Evolutionary conservation across 345 rosid genomes (phyloP).

Genomic region (Melastoma malabathricum): DNA sequence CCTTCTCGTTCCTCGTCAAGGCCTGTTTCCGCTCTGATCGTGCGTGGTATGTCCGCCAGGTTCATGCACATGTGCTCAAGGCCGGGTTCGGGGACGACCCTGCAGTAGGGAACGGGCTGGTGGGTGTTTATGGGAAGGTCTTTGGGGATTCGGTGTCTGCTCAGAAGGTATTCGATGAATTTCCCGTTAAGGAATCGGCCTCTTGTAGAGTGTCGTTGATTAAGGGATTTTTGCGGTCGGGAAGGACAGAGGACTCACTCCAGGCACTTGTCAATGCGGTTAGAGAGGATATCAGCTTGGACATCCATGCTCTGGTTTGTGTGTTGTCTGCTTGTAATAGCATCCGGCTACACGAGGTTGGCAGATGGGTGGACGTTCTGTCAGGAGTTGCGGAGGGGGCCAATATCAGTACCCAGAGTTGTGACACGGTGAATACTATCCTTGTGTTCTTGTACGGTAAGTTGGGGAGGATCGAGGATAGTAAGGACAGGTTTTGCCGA

Average conservation of each 20-base stretch:
- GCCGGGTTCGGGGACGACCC: slow-evolving; percentile 17
- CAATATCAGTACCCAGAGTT: not conserved
- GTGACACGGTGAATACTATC: slow-evolving; percentile 18
- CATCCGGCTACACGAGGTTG: slow-evolving; percentile 10
- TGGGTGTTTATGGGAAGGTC: slow-evolving; percentile 13
- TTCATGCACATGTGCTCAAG: slow-evolving; percentile 22
- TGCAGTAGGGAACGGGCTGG: slow-evolving; percentile 19
- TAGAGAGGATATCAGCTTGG: slow-evolving; percentile 14
- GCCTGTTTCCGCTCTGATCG: slow-evolving; percentile 16
- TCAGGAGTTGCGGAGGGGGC: slow-evolving; percentile 1
- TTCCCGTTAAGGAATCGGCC: slow-evolving; percentile 18
- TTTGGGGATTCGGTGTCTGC: slow-evolving; percentile 20
- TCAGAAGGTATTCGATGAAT: slow-evolving; percentile 28
- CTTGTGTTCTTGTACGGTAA: slow-evolving; percentile 26
- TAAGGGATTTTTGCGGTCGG: slow-evolving; percentile 19
- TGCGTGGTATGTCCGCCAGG: slow-evolving; percentile 11
- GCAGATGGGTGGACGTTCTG: slow-evolving; percentile 20
- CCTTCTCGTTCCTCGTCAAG: slow-evolving; percentile 10
- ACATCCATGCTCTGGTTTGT: slow-evolving; percentile 22
- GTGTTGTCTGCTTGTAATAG: slow-evolving; percentile 24
- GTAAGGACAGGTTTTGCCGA: slow-evolving; percentile 21
- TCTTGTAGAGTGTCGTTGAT: slow-evolving; percentile 25
- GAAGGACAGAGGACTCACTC: slow-evolving; percentile 19
- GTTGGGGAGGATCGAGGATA: slow-evolving; percentile 20
- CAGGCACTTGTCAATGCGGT: slow-evolving; percentile 18